Evolutionary conservation across 768 basidiomycete species (phyloP), one percentile per base, ranked within the genome.

Genomic region (Flagelloscypha sp.): DNA sequence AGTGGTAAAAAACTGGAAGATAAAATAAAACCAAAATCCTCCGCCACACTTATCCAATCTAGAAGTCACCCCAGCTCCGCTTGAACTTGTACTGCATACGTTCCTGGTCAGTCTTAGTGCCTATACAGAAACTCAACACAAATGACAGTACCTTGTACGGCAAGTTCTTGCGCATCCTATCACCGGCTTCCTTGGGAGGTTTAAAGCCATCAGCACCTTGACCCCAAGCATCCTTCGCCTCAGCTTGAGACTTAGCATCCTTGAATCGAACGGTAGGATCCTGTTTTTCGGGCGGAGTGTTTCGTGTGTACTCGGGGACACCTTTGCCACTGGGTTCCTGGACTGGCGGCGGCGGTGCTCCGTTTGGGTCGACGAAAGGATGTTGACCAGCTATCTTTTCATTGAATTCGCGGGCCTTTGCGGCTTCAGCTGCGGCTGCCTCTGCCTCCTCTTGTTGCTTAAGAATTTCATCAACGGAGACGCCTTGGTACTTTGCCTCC

Each of bases 21-120:
- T n/a, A n/a, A n/a, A n/a, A n/a, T n/a, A n/a, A n/a, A n/a, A n/a
- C n/a, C n/a, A n/a, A n/a, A n/a, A n/a, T n/a, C n/a, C n/a, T n/a
- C n/a, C n/a, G n/a, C n/a, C n/a, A n/a, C n/a, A n/a, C n/a, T n/a
- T n/a, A n/a, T n/a, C n/a, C n/a, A n/a, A n/a, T n/a, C n/a, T 49
- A 89, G 58, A 89, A 90, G 56, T 90, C 86, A 27, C 84, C 84
- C 85, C 86, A 90, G 47, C 63, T 85, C 39, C 84, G 74, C 34
- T 78, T 76, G 74, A 90, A 88, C 61, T 89, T 90, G 58, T 88
- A 89, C 86, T 89, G 76, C 59, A 83, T 68, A 28, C 71, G 73
- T 41, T 60, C 63, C 74, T 76, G 45, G 30, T 47, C 48, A 47
- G 58, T 56, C 56, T 61, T 34, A 50, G 40, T 36, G 38, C 28